Evolutionary conservation across 192 early-diverging fungal genomes (phyloP).

Genomic region (Podila minutissima): DNA sequence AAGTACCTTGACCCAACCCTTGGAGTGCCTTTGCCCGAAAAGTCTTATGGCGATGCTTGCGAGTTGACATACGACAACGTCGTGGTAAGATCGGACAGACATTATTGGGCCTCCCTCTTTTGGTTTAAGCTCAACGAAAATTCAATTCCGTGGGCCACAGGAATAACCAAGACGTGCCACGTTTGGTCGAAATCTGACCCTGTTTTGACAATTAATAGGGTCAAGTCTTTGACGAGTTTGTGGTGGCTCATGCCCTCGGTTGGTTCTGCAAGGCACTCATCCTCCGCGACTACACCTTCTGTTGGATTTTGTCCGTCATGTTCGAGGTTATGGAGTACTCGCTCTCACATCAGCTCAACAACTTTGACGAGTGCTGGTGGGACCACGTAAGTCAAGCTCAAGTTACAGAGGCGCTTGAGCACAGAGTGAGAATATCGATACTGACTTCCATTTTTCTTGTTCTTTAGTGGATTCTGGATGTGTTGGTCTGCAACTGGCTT

Average conservation of each 20-base stretch:
- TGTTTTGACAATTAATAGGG: conserved; percentile 48
- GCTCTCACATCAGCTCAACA: conserved; percentile 93
- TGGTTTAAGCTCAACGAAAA: not conserved
- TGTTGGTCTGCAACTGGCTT: conserved; percentile 92
- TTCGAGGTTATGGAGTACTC: conserved; percentile 98
- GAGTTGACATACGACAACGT: conserved; percentile 81
- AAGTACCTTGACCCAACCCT: conserved; percentile 81
- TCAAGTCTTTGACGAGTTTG: conserved; percentile 91
- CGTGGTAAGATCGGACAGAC: conserved; percentile 56
- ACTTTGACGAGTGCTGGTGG: conserved; percentile 99
- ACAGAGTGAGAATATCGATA: too few relatives aligned
- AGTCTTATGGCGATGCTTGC: conserved; percentile 92
- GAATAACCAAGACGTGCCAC: not conserved
- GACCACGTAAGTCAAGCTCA: conserved; percentile 77
- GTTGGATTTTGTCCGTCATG: conserved; percentile 94
- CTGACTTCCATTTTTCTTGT: not conserved
- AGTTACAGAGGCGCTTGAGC: not conserved
- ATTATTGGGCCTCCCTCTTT: not conserved
- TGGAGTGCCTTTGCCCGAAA: conserved; percentile 87
- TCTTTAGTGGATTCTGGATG: conserved; percentile 90
- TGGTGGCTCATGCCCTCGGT: conserved; percentile 90
- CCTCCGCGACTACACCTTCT: conserved; percentile 93
- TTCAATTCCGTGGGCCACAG: not conserved
- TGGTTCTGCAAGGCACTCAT: conserved; percentile 96
- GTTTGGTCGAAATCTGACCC: not conserved